A percentile compares a stretch with the other conserved stretches of the same genome.
Evolutionary conservation across 352 stramenopile genomes (phyloP).

Genomic region (Elongisporangium anandrum): DNA sequence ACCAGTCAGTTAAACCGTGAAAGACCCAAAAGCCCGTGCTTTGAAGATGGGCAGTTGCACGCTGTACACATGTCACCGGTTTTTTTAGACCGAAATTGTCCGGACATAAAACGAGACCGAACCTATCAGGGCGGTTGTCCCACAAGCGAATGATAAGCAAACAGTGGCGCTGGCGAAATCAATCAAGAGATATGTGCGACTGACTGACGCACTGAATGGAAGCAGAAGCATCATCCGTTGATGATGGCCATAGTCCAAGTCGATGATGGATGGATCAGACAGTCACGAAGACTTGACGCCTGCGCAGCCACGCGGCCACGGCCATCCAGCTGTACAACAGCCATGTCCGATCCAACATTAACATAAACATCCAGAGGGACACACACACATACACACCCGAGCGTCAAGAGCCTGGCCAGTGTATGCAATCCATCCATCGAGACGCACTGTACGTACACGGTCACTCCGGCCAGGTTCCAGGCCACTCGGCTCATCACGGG

Average conservation of each 20-base stretch:
- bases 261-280: conserved; percentile 12
- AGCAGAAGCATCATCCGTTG: neutral
- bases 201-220: neutral
- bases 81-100: neutral
- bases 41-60: neutral
- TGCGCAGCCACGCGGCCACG: conserved; percentile 31
- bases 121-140: neutral
- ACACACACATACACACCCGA: conserved; percentile 23
- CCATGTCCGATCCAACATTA: conserved; percentile 2
- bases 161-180: neutral
- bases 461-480: conserved; percentile 5
- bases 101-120: neutral
- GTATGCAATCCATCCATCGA: conserved; percentile 6
- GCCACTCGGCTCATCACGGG: neutral
- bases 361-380: conserved; percentile 4
- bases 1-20: neutral
- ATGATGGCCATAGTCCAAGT: neutral
- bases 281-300: conserved; percentile 17
- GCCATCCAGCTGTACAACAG: conserved; percentile 30
- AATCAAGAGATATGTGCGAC: neutral
- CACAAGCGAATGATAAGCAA: neutral
- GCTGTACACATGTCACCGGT: neutral
- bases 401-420: neutral
- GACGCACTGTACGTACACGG: conserved; percentile 15
- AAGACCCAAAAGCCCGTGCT: neutral